Evolutionary conservation across 2,329 filamentous ascomycete genomes (phyloP).

Genomic region (Microdochium trichocladiopsis): DNA sequence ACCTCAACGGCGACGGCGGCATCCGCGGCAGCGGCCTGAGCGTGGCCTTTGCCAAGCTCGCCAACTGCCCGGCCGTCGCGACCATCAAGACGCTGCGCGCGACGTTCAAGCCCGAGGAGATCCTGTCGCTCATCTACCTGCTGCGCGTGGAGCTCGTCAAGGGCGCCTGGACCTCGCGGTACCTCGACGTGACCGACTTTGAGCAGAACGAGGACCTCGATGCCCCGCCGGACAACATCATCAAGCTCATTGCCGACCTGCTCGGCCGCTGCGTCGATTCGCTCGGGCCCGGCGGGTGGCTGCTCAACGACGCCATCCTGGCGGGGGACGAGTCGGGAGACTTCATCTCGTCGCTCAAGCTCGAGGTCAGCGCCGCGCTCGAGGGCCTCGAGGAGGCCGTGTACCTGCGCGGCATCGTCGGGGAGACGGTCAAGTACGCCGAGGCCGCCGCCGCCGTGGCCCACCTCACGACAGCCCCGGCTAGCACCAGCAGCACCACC

Average conservation of each 20-base stretch:
- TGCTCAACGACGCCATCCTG: conserved; percentile 52
- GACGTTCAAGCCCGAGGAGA: conserved; percentile 58
- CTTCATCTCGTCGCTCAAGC: conserved; percentile 57
- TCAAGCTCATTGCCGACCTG: conserved; percentile 64
- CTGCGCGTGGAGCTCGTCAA: conserved; percentile 66
- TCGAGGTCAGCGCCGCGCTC: conserved; percentile 63
- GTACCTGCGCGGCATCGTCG: conserved; percentile 55
- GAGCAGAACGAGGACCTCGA: conserved; percentile 36
- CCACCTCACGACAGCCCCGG: too few species aligned
- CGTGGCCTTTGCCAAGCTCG: conserved; percentile 62
- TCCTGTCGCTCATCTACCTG: conserved; percentile 64
- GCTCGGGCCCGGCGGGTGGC: conserved; percentile 67
- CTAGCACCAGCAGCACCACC: conserved; percentile 1
- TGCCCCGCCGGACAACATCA: conserved; percentile 57
- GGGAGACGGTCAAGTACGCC: conserved; percentile 59
- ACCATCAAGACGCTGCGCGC: conserved; percentile 59
- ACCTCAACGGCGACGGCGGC: conserved; percentile 57
- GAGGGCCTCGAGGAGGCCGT: conserved; percentile 66
- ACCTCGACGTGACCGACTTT: conserved; percentile 51
- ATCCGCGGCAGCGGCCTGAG: conserved; percentile 58
- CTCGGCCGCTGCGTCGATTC: conserved; percentile 70
- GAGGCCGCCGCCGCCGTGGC: conserved; percentile 16
- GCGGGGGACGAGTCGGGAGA: conserved; percentile 50
- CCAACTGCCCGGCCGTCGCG: conserved; percentile 51
- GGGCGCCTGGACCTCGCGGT: conserved; percentile 69